Evolutionary conservation across 192 early-diverging fungal genomes (phyloP).

Genomic region (Cladochytrium replicatum): DNA sequence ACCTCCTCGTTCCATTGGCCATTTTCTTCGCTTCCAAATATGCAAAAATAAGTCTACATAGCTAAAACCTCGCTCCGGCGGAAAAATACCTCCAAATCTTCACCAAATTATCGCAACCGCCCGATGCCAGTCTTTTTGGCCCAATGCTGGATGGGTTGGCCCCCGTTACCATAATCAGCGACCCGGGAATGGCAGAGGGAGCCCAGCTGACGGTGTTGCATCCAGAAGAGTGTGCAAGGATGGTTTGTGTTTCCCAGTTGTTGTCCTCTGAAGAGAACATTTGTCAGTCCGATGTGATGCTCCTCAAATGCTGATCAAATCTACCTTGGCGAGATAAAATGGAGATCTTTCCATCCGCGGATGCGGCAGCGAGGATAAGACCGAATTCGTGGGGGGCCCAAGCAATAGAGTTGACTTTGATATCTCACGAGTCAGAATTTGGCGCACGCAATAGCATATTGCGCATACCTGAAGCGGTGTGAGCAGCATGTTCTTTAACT

Average conservation of each 20-base stretch:
- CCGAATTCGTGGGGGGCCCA: conserved; percentile 98
- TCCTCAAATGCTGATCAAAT: not conserved
- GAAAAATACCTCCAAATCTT: conserved; percentile 74
- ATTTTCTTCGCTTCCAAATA: conserved; percentile 51
- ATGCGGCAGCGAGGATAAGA: conserved; percentile 80
- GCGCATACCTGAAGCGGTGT: conserved; percentile 75
- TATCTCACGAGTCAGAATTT: not conserved
- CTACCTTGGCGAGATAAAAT: conserved; percentile 85
- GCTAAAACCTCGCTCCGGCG: conserved; percentile 17
- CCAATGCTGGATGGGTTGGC: conserved; percentile 40
- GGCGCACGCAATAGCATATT: no score
- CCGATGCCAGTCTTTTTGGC: conserved; percentile 77
- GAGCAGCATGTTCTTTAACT: conserved; percentile 76
- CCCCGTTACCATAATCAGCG: conserved; percentile 51
- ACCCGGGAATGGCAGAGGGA: conserved; percentile 70
- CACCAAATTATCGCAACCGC: conserved; percentile 91
- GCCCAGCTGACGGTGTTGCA: conserved; percentile 92
- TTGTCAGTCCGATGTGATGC: not conserved
- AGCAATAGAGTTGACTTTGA: conserved; percentile 82
- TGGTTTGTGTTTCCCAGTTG: conserved; percentile 64
- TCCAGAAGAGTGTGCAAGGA: conserved; percentile 86
- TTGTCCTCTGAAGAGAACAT: conserved; percentile 57
- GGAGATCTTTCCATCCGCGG: conserved; percentile 91
- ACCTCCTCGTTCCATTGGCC: conserved; percentile 73
- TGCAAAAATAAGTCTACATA: conserved; percentile 9